A percentile compares a stretch with the other conserved stretches of the same genome.
Evolutionary conservation across 2,329 filamentous ascomycete species (phyloP).

Genomic region (Gnomoniopsis sp.): DNA sequence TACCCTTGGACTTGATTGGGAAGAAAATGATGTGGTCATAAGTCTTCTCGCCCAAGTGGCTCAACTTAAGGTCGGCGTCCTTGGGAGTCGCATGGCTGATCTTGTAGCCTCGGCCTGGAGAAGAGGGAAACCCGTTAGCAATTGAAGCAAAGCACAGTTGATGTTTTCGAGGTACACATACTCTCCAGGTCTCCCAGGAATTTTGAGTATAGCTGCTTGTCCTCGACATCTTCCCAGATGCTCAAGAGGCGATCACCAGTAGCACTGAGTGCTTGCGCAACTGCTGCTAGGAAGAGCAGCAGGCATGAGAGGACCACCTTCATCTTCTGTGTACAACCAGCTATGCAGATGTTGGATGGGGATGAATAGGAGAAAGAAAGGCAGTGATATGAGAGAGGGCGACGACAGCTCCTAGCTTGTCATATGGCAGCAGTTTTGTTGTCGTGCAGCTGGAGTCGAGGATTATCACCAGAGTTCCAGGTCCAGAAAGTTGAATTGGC

Average conservation of each 20-base stretch:
- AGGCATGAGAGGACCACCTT: conserved; percentile 70
- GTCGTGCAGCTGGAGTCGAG: conserved; percentile 4
- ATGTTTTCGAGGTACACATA: conserved; percentile 31
- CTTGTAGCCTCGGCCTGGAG: conserved; percentile 74
- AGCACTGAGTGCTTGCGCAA: conserved; percentile 73
- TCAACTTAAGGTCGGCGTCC: conserved; percentile 71
- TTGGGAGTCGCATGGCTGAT: conserved; percentile 82
- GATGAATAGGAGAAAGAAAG: conserved; percentile 17
- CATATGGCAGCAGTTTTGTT: conserved; percentile 15
- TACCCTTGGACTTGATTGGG: conserved; percentile 86
- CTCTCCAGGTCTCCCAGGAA: conserved; percentile 73
- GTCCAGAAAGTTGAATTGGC: conserved; percentile 11
- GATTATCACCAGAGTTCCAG: neutral
- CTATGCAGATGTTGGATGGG: conserved; percentile 1
- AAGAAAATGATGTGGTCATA: conserved; percentile 92
- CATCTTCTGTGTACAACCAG: conserved; percentile 50
- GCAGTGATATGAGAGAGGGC: conserved; percentile 8
- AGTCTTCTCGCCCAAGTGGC: conserved; percentile 79
- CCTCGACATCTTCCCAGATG: conserved; percentile 75
- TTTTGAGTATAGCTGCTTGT: conserved; percentile 79
- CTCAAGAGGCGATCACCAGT: conserved; percentile 79
- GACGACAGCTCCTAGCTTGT: conserved; percentile 16
- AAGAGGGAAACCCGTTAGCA: conserved; percentile 22
- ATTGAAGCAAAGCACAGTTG: conserved; percentile 8
- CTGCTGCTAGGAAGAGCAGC: conserved; percentile 61